Evolutionary conservation across 345 rosid genomes (phyloP).

Genomic region (Populus nigra): DNA sequence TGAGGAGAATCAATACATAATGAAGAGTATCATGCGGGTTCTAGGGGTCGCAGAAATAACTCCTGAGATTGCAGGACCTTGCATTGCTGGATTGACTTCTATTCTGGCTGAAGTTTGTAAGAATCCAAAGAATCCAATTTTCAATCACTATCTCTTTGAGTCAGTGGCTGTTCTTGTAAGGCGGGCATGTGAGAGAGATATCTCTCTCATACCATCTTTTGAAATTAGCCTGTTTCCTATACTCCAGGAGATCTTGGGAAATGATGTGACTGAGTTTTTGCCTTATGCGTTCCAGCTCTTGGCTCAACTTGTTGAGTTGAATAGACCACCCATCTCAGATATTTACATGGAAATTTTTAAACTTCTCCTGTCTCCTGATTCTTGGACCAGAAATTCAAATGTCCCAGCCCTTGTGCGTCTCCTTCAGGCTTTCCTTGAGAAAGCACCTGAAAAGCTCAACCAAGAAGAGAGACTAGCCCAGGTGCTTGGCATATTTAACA

Average conservation of each 20-base stretch:
- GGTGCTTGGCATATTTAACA: slow-evolving; percentile 87
- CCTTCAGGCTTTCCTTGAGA: slow-evolving; percentile 96
- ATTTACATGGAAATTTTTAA: slow-evolving; percentile 80
- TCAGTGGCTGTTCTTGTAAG: slow-evolving; percentile 94
- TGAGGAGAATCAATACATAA: slow-evolving; percentile 90
- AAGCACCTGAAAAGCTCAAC: slow-evolving; percentile 73
- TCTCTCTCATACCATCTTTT: slow-evolving; percentile 65
- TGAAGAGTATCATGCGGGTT: slow-evolving; percentile 97
- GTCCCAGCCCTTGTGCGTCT: slow-evolving; percentile 99
- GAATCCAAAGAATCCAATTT: slow-evolving; percentile 89
- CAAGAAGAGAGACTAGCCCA: slow-evolving; percentile 70
- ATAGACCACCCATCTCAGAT: slow-evolving; percentile 73
- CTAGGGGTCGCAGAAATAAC: slow-evolving; percentile 82
- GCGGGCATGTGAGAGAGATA: slow-evolving; percentile 79
- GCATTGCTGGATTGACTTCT: slow-evolving; percentile 70
- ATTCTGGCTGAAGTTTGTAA: slow-evolving; percentile 78
- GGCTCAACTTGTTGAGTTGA: slow-evolving; percentile 92
- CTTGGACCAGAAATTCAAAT: slow-evolving; percentile 84
- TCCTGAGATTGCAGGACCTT: slow-evolving; percentile 71
- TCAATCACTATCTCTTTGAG: slow-evolving; percentile 93
- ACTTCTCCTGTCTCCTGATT: slow-evolving; percentile 76
- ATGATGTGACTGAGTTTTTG: slow-evolving; percentile 87
- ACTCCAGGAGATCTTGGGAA: slow-evolving; percentile 68
- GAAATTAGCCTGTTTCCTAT: slow-evolving; percentile 80
- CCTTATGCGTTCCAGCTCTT: slow-evolving; percentile 96